Evolutionary conservation across 495 filamentous ascomycete species (phyloP).

Genomic region (Penicillium manginii): DNA sequence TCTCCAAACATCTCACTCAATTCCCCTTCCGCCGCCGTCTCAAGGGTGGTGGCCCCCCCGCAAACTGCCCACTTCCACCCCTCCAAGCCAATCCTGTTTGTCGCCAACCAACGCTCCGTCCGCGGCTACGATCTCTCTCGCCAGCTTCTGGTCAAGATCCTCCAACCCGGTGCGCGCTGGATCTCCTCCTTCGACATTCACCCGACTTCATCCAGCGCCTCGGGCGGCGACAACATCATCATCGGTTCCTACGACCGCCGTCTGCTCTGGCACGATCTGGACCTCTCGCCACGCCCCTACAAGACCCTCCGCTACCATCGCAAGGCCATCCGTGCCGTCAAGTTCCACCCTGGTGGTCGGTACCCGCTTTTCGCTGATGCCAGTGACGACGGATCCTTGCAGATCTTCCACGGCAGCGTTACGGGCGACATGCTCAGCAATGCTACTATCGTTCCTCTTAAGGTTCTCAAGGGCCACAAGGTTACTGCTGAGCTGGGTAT

Average conservation of each 20-base stretch:
- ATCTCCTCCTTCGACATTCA: conserved; percentile 94
- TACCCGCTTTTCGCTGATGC: conserved; percentile 91
- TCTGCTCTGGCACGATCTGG: conserved; percentile 95
- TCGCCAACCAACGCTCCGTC: conserved; percentile 90
- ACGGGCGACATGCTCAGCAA: conserved; percentile 93
- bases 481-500: conserved; percentile 79
- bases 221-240: conserved; percentile 87
- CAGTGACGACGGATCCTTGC: conserved; percentile 89
- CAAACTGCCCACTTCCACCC: conserved; percentile 96
- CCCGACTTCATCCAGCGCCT: conserved; percentile 57
- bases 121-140: conserved; percentile 89
- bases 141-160: conserved; percentile 85
- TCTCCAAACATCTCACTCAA: conserved; percentile 93
- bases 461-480: conserved; percentile 89
- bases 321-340: conserved; percentile 86
- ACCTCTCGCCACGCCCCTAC: conserved; percentile 86
- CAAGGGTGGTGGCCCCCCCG: conserved; percentile 77
- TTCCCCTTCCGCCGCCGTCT: conserved; percentile 80
- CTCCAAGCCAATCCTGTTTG: conserved; percentile 87
- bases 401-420: conserved; percentile 96
- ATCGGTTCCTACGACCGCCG: conserved; percentile 92
- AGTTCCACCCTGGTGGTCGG: conserved; percentile 76
- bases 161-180: conserved; percentile 93
- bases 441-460: conserved; percentile 92
- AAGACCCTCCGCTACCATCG: conserved; percentile 93